Percentiles rank a stretch among this genome's conserved stretches.
Evolutionary conservation across 2,329 filamentous ascomycete genomes (phyloP).

Genomic region (Trichoderma cornu-damae): DNA sequence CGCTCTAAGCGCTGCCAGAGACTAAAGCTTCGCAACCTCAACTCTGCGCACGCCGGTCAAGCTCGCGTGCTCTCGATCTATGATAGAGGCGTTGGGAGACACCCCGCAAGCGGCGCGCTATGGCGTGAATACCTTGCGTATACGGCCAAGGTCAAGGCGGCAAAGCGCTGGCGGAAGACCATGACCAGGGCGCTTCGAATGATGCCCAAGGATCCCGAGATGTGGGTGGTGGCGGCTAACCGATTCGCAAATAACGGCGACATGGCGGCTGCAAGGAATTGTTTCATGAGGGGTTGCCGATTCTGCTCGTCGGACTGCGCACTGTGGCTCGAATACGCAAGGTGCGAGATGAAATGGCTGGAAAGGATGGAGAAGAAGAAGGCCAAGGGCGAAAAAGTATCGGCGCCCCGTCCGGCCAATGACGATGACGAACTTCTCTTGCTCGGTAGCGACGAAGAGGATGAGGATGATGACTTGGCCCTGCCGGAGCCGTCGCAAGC

Average conservation of each 20-base stretch:
- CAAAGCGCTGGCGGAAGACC: constrained; percentile 59
- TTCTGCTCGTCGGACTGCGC: constrained; percentile 73
- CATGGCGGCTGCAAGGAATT: constrained; percentile 77
- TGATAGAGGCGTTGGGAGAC: constrained; percentile 77
- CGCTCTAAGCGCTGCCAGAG: constrained; percentile 78
- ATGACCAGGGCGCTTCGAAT: constrained; percentile 70
- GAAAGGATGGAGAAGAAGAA: constrained; percentile 71
- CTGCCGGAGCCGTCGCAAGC: constrained; percentile 42
- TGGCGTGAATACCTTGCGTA: constrained; percentile 92
- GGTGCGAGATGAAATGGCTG: constrained; percentile 89
- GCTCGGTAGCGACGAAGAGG: constrained; percentile 42
- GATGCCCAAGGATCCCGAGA: constrained; percentile 73
- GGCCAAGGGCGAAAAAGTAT: constrained; percentile 41
- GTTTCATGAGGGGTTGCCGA: constrained; percentile 81
- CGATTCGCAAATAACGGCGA: constrained; percentile 75
- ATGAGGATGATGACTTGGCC: constrained; percentile 39
- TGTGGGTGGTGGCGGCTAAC: constrained; percentile 84
- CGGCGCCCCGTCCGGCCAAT: constrained; percentile 42
- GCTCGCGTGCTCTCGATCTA: constrained; percentile 84
- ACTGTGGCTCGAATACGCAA: constrained; percentile 86
- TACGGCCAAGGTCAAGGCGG: constrained; percentile 61
- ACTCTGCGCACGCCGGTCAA: constrained; percentile 66
- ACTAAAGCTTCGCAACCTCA: constrained; percentile 64
- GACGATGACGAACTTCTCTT: constrained; percentile 45
- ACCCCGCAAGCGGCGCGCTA: constrained; percentile 72